phyloP scores from a whole-genome alignment of 2,329 filamentous ascomycete genomes.

The Scortechinia acanthostroma region DNA sequence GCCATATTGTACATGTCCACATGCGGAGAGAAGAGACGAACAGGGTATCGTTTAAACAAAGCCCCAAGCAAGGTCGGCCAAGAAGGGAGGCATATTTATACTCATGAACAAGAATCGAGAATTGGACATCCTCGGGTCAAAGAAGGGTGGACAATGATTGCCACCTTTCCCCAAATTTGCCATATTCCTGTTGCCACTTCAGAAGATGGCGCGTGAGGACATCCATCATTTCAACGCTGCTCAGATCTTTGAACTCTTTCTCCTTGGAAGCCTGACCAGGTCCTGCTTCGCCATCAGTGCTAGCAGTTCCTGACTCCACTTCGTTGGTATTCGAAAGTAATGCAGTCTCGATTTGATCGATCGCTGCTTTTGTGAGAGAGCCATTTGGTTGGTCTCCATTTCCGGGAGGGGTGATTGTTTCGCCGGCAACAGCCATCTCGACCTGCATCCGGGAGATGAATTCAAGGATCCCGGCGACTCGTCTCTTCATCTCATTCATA shows the following conservation, averaged over 20 bases:
- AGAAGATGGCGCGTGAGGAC: constrained; percentile 72
- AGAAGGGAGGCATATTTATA: no score
- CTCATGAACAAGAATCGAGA: no score
- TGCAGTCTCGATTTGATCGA: constrained; percentile 9
- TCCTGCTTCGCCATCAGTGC: constrained; percentile 18
- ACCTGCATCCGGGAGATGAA: constrained; percentile 86
- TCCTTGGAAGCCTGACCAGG: constrained; percentile 12
- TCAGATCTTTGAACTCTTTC: constrained; percentile 68
- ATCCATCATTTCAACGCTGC: constrained; percentile 86
- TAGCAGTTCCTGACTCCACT: constrained; percentile 17
- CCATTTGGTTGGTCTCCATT: constrained; percentile 12
- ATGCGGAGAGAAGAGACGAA: not conserved
- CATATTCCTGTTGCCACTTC: constrained; percentile 75
- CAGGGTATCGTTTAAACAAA: not conserved
- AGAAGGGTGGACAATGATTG: not conserved
- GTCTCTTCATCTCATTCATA: constrained; percentile 81
- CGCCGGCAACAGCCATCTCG: constrained; percentile 67
- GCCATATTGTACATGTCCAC: no score
- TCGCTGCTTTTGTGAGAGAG: constrained; percentile 6
- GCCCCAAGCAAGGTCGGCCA: no score
- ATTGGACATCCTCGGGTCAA: no score
- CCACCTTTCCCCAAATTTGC: constrained; percentile 36
- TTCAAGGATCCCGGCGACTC: constrained; percentile 76
- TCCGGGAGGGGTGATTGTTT: constrained; percentile 25
- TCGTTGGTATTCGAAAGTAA: constrained; percentile 9